Conservation (phyloP, 768 basidiomycete species). For the Dioszegia aurantiaca region DNA sequence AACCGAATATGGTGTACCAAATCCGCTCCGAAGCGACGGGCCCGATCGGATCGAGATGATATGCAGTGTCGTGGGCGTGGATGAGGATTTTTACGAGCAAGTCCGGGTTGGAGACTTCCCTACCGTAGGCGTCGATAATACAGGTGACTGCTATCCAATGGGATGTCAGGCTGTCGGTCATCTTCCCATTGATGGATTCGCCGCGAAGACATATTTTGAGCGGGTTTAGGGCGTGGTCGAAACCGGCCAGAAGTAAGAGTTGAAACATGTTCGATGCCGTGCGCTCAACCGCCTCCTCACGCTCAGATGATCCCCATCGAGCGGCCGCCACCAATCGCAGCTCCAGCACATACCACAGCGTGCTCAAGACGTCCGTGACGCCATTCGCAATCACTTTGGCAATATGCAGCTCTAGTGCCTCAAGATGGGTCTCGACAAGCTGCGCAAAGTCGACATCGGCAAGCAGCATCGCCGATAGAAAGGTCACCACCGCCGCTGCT, state of each 20-base stretch:
- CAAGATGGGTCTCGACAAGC: neutral
- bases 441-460: neutral
- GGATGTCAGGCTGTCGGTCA: slow-evolving; percentile 59
- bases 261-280: slow-evolving; percentile 55
- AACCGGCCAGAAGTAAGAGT: slow-evolving; percentile 60
- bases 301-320: neutral
- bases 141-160: slow-evolving; percentile 74
- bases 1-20: slow-evolving; percentile 68
- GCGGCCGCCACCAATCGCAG: neutral
- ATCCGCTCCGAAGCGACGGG: slow-evolving; percentile 59
- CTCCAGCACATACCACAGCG: slow-evolving; percentile 8
- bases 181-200: slow-evolving; percentile 51
- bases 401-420: neutral
- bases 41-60: slow-evolving; percentile 33
- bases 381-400: neutral
- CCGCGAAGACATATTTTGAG: slow-evolving; percentile 53
- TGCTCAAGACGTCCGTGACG: neutral
- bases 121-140: slow-evolving; percentile 44
- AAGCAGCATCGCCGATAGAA: neutral
- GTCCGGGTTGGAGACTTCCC: slow-evolving; percentile 43
- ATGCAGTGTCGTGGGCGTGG: slow-evolving; percentile 24
- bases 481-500: neutral
- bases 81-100: slow-evolving; percentile 25
- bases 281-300: neutral
- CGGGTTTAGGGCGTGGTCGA: slow-evolving; percentile 56